Conservation (phyloP, 2,329 filamentous ascomycete species). For the Didymella sp. region DNA sequence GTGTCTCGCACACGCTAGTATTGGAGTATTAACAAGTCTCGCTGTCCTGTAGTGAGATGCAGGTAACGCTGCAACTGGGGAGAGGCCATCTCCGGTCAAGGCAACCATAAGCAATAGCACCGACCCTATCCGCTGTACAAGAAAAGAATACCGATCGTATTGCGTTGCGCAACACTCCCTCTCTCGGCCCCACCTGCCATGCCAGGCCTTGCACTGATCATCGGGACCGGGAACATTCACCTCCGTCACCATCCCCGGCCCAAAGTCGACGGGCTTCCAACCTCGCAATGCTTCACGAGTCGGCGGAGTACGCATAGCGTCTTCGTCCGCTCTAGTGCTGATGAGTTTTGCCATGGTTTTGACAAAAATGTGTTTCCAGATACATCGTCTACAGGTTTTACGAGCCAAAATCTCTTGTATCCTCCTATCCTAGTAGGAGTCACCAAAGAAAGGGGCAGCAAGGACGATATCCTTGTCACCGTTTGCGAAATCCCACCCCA, state of each 20-base stretch:
- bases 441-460: slow-evolving; percentile 76
- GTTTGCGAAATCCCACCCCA: slow-evolving; percentile 97
- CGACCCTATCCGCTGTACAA: not conserved
- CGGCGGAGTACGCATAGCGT: not conserved
- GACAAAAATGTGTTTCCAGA: not conserved
- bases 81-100: not conserved
- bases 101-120: not conserved
- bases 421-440: slow-evolving; percentile 41
- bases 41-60: not conserved
- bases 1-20: not conserved
- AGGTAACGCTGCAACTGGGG: no score
- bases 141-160: not conserved
- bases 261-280: not conserved
- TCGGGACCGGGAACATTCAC: slow-evolving; percentile 5
- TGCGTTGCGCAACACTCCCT: not conserved
- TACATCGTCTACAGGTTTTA: not conserved
- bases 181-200: not conserved
- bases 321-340: not conserved
- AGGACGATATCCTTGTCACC: slow-evolving; percentile 80
- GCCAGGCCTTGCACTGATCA: not conserved
- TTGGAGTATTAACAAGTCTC: not conserved
- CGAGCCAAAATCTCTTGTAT: not conserved
- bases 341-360: not conserved
- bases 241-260: slow-evolving; percentile 5
- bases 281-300: not conserved